phyloP scores from a whole-genome alignment of 805 yeast genomes.

The Pichia ethanolica region DNA sequence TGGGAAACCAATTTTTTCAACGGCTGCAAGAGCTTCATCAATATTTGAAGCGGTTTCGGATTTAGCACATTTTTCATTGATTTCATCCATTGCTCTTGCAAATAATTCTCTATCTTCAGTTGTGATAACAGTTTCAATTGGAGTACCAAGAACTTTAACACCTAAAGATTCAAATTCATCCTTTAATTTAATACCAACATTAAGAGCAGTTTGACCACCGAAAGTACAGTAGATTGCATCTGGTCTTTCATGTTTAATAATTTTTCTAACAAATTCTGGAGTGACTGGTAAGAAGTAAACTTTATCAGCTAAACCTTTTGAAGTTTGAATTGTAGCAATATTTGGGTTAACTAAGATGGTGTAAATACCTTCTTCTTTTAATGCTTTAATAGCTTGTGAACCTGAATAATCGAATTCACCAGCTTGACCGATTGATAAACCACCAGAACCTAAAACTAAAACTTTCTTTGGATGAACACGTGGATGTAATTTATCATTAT shows the following conservation, averaged over 20 bases:
- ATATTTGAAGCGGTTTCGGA: conserved; percentile 78
- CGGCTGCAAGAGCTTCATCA: conserved; percentile 80
- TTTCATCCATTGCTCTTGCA: conserved; percentile 90
- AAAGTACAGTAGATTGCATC: conserved; percentile 96
- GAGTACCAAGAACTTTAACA: conserved; percentile 94
- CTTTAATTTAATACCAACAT: conserved; percentile 90
- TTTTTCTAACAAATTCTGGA: conserved; percentile 93
- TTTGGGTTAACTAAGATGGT: conserved; percentile 95
- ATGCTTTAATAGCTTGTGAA: conserved; percentile 96
- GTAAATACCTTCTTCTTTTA: conserved; percentile 96
- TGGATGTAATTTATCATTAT: conserved; percentile 70
- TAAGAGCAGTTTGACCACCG: conserved; percentile 98
- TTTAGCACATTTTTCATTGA: conserved; percentile 90
- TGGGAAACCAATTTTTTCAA: conserved; percentile 83
- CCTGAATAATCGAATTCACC: conserved; percentile 99
- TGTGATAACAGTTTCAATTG: conserved; percentile 89
- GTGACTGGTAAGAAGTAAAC: conserved; percentile 97
- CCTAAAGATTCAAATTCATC: conserved; percentile 91
- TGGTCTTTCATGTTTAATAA: conserved; percentile 89
- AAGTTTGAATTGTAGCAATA: conserved; percentile 97
- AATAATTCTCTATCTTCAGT: conserved; percentile 97
- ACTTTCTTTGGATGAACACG: conserved; percentile 83
- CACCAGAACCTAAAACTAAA: conserved; percentile 94
- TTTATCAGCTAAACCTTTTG: conserved; percentile 95
- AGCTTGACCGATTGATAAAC: conserved; percentile 97